Evolutionary conservation across 495 filamentous ascomycete species (phyloP).

Genomic region (Trichoderma gamsii): DNA sequence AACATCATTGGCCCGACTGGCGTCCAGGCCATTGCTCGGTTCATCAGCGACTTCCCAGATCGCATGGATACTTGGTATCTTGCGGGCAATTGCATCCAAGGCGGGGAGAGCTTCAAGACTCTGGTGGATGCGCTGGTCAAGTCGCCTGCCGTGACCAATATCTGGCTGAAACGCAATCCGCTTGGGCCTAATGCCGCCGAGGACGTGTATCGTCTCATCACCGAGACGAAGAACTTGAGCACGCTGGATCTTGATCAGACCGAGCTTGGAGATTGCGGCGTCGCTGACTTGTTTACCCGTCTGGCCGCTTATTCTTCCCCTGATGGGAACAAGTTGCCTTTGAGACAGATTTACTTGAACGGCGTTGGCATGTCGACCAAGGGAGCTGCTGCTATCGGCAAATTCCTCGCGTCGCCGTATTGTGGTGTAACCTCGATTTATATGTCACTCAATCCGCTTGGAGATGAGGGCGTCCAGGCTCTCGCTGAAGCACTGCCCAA

Average conservation of each 20-base stretch:
- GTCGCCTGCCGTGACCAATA: constrained; percentile 30
- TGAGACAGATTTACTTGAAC: constrained; percentile 36
- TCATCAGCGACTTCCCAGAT: constrained; percentile 28
- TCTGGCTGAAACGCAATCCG: constrained; percentile 46
- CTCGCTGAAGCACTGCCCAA: constrained; percentile 26
- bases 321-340: constrained; percentile 19
- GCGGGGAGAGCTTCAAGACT: constrained; percentile 21
- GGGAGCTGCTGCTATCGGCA: constrained; percentile 25
- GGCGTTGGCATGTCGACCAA: constrained; percentile 28
- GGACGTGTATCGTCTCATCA: constrained; percentile 28
- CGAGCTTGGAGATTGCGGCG: constrained; percentile 33
- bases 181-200: constrained; percentile 25
- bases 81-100: constrained; percentile 36
- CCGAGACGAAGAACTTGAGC: constrained; percentile 26
- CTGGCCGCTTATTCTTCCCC: constrained; percentile 20
- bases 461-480: constrained; percentile 20
- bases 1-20: constrained; percentile 38
- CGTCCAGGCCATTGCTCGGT: constrained; percentile 31
- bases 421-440: constrained; percentile 31
- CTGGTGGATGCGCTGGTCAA: constrained; percentile 30
- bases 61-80: constrained; percentile 42
- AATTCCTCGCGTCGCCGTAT: constrained; percentile 26
- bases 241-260: constrained; percentile 41
- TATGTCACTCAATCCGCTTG: constrained; percentile 31
- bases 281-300: constrained; percentile 27